Percentiles rank a stretch among this genome's conserved stretches.
These are phyloP conservation scores for Crucihimalaya himalaica DNA, from an alignment of 345 rosid species.

Conservation along the genomic window DNA sequence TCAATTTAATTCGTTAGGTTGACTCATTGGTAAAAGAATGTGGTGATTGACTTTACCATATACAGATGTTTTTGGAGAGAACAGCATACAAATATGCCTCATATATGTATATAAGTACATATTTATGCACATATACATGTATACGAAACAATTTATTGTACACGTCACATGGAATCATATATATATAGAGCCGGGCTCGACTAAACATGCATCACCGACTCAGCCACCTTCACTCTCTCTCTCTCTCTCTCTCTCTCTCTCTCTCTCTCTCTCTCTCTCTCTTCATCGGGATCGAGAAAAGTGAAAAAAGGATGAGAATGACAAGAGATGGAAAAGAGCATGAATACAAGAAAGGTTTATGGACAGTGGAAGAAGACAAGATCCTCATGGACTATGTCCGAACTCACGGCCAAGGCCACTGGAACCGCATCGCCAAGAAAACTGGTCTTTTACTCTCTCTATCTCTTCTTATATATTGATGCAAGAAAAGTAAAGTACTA, in stretches of 20 bases:
- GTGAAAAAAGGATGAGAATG: conserved; percentile 27
- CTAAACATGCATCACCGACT: conserved; percentile 31
- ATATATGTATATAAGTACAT: background rate
- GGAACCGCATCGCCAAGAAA: conserved; percentile 56
- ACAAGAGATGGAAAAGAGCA: conserved; percentile 33
- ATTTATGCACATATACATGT: background rate
- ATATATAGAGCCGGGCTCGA: conserved; percentile 26
- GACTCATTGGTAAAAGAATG: conserved; percentile 22
- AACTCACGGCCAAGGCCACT: conserved; percentile 56
- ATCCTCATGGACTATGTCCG: conserved; percentile 53
- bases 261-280: conserved; percentile 15
- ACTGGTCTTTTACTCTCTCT: conserved; percentile 42
- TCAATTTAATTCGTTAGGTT: background rate
- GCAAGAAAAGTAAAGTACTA: background rate
- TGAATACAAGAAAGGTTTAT: conserved; percentile 57
- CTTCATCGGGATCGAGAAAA: conserved; percentile 35
- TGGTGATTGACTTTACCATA: conserved; percentile 19
- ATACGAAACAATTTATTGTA: background rate
- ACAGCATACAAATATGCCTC: background rate
- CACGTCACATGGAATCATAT: conserved; percentile 11
- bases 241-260: conserved; percentile 15
- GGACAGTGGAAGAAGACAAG: conserved; percentile 69
- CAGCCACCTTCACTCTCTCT: conserved; percentile 1
- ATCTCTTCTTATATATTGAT: background rate
- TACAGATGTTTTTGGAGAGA: background rate